Evolutionary conservation across 116 monocot genomes (phyloP), one percentile per base, ranked within the genome.

Genomic region (Papilionanthe hybrid): DNA sequence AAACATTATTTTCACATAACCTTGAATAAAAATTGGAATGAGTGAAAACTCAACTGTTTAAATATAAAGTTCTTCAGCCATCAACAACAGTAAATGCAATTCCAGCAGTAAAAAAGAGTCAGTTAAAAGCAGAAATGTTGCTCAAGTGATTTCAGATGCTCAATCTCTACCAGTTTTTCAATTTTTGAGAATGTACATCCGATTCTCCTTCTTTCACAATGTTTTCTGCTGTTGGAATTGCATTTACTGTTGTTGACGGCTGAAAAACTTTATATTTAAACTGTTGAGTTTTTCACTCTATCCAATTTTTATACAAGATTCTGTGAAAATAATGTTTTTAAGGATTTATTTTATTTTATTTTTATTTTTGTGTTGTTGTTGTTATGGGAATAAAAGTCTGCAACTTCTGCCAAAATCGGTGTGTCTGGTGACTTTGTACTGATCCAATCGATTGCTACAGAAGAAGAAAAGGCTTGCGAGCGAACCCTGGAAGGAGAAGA

Each of bases 121-220:
- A n/a, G n/a, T n/a, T n/a, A n/a, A n/a, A n/a, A n/a, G n/a, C n/a
- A n/a, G n/a, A n/a, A n/a, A n/a, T n/a, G n/a, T n/a, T n/a, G n/a
- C n/a, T n/a, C n/a, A n/a, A n/a, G n/a, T n/a, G n/a, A n/a, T n/a
- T n/a, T n/a, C n/a, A n/a, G n/a, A n/a, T n/a, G n/a, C n/a, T n/a
- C n/a, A n/a, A n/a, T n/a, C n/a, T n/a, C n/a, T n/a, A n/a, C n/a
- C n/a, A n/a, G n/a, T n/a, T n/a, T n/a, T n/a, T n/a, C n/a, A 78
- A 79, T 77, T 87, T 83, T 83, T 80, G 42, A 29, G 68, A 75
- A 56, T n/a, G n/a, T 41, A 49, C 32, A 65, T 55, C 67, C 77
- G 29, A 68, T 11, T 58, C 49, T 17, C 11, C 18, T 53, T 80
- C 78, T 79, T 37, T 29, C 9, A 76, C 45, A 9, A 5, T 49